Evolutionary conservation across 345 rosid genomes (phyloP).

Genomic region (Arabis hirsuta): DNA sequence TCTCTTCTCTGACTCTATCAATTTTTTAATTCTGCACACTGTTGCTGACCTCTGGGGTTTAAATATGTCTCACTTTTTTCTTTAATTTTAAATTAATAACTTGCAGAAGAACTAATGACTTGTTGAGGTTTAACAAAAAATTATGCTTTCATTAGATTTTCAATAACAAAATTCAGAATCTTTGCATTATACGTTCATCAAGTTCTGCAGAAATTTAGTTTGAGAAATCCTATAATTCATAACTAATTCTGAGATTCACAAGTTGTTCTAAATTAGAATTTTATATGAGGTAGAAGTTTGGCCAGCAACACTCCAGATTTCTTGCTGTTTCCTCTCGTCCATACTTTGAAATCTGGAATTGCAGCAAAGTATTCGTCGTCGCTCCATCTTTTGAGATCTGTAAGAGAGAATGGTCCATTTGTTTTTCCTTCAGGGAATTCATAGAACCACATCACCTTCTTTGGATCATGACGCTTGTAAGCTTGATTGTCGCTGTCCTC

Average conservation of each 20-base stretch:
- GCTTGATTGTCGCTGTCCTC: constrained; percentile 21
- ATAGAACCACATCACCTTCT: constrained; percentile 58
- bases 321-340: constrained; percentile 57
- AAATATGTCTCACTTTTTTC: not conserved
- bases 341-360: constrained; percentile 60
- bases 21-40: constrained; percentile 35
- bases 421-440: constrained; percentile 54
- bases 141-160: constrained; percentile 43
- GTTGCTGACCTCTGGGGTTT: constrained; percentile 35
- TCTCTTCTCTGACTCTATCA: constrained; percentile 45
- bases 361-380: constrained; percentile 52
- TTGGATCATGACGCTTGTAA: constrained; percentile 14
- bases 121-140: not conserved
- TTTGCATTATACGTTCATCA: not conserved
- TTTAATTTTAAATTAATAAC: not conserved
- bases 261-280: constrained; percentile 36
- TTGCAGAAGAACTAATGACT: not conserved
- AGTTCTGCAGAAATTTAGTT: not conserved
- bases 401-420: constrained; percentile 71
- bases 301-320: constrained; percentile 48
- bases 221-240: not conserved
- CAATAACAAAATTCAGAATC: constrained; percentile 48
- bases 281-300: constrained; percentile 27
- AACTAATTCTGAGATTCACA: not conserved
- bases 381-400: constrained; percentile 56